Evolutionary conservation across 2,329 filamentous ascomycete genomes (phyloP), one percentile per base, ranked within the genome.

Genomic region (Ophiostoma tasmaniense): DNA sequence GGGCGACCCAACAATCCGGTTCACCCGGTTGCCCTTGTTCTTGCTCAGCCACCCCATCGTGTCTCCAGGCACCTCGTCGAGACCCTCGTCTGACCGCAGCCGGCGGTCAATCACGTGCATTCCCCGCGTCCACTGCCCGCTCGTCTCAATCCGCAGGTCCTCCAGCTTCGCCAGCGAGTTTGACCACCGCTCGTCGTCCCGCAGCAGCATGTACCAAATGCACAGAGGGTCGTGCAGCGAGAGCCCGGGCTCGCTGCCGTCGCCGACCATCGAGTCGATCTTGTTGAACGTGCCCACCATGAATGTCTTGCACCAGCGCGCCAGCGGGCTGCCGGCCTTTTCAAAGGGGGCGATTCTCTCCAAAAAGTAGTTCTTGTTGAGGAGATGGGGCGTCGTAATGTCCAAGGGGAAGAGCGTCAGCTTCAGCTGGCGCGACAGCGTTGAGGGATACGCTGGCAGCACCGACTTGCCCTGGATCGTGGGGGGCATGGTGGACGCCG

Each of bases 111-210:
- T 82, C 39, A 98, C 84, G 75, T 93, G 93, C 89, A 95, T 93
- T 1, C 95, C 94, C 69, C 92, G 84, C 64, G 93, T 96, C 95
- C 95, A 99, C 81, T 98, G 95, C 1, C 94, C 95, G 2, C 86
- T 81, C 0, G 93, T 96, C 80, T 99, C 95, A 55, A 99, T 83
- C 25, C 95, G 85, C 69, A 99, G 89, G 77, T 99, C 95, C 78
- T 96, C 90, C 0, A 82, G 87, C 69, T 84, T 81, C 17, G 80
- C 77, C 1, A 85, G 82, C 20, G 81, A 76, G 77, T 82, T 84
- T 13, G 64, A 6, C 88, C 88, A 90, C 37, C 77, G 78, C 22
- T 85, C 81, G 69, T 87, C 80, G 71, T 82, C 84, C 71, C 79
- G 81, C 8, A 87, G 89, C 70, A 93, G 77, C 77, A 89, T 86